These are phyloP conservation scores for Xylaria multiplex DNA, from an alignment of 2,329 filamentous ascomycete species.

Conservation along the genomic window DNA sequence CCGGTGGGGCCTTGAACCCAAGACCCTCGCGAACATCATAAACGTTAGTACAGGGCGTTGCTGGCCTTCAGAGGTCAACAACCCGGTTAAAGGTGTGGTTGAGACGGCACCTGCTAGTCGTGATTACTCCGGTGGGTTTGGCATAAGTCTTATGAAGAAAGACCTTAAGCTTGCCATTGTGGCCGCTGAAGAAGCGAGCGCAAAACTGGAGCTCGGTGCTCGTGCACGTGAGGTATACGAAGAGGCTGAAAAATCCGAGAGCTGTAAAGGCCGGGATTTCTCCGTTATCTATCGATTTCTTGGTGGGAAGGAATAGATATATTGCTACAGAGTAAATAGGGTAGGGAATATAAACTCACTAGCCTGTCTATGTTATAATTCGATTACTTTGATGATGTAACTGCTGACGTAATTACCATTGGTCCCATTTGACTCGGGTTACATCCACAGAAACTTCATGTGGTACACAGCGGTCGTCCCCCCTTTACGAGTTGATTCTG, in stretches of 20 bases:
- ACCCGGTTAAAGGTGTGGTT: slow-evolving; percentile 88
- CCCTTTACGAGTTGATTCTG: background rate
- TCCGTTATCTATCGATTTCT: slow-evolving; percentile 83
- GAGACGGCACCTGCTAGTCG: slow-evolving; percentile 77
- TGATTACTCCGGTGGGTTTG: slow-evolving; percentile 82
- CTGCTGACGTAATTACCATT: too few species aligned
- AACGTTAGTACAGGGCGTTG: slow-evolving; percentile 94
- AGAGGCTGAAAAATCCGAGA: slow-evolving; percentile 68
- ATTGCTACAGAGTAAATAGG: too few species aligned
- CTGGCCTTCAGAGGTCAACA: slow-evolving; percentile 97
- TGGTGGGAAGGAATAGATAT: slow-evolving; percentile 59
- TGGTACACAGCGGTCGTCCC: background rate
- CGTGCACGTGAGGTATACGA: slow-evolving; percentile 75
- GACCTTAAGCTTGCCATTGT: slow-evolving; percentile 77
- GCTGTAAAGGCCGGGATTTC: slow-evolving; percentile 77
- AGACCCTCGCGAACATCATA: slow-evolving; percentile 82
- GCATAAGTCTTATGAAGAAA: slow-evolving; percentile 82
- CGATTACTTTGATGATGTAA: background rate
- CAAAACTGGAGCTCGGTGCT: slow-evolving; percentile 71
- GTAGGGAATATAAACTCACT: background rate
- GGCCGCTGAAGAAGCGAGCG: slow-evolving; percentile 75
- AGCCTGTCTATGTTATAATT: background rate
- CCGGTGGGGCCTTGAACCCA: slow-evolving; percentile 67
- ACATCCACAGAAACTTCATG: background rate
- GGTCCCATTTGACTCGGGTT: background rate